Conservation (phyloP, 495 filamentous ascomycete species). For the Talaromyces stipitatus region DNA sequence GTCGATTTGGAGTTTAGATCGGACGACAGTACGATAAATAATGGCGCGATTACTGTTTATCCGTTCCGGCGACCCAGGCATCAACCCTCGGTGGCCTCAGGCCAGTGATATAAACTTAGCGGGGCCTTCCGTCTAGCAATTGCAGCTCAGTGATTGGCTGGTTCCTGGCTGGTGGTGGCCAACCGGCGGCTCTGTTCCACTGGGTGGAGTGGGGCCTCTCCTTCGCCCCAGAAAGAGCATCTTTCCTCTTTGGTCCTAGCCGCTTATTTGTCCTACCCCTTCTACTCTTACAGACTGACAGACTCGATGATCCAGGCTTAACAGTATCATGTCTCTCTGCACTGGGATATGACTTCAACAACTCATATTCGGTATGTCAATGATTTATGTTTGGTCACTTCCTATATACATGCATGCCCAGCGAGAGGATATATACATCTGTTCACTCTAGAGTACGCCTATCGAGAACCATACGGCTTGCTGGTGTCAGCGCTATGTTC, state of each 20-base stretch:
- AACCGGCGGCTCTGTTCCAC: not conserved
- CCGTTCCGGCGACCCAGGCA: not conserved
- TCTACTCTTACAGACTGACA: not conserved
- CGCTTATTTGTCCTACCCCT: not conserved
- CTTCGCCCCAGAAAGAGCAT: not conserved
- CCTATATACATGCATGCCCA: not conserved
- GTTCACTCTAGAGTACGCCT: not conserved
- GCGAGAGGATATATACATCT: no score
- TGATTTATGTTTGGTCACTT: not conserved
- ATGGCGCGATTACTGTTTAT: not conserved
- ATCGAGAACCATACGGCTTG: constrained; percentile 32
- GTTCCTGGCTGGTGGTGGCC: not conserved
- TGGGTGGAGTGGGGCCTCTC: not conserved
- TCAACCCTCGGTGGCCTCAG: not conserved
- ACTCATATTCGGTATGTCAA: not conserved
- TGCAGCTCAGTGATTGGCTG: not conserved
- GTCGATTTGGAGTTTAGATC: not conserved
- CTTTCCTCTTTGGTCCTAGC: not conserved
- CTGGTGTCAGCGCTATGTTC: constrained; percentile 28
- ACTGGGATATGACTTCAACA: not conserved
- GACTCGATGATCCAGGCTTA: no score
- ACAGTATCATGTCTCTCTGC: no score
- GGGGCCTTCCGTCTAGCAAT: not conserved
- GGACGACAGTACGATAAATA: not conserved
- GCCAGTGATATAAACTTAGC: not conserved